phyloP scores from a whole-genome alignment of 2,329 filamentous ascomycete species.

The Fusarium nisikadoi region DNA sequence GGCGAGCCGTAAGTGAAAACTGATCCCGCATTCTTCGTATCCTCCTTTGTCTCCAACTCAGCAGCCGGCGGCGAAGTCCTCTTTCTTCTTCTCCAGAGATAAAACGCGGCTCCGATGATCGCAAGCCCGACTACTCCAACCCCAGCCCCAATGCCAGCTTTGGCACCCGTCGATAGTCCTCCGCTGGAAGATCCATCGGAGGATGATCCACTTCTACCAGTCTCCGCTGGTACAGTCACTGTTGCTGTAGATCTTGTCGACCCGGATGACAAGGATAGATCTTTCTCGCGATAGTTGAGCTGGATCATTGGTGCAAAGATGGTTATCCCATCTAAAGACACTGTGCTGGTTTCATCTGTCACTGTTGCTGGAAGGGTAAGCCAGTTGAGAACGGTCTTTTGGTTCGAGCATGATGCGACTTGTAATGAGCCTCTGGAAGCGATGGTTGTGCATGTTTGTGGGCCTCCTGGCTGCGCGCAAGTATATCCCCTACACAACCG shows the following conservation, averaged over 20 bases:
- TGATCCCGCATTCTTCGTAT: neutral
- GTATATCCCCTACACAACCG: no score
- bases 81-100: neutral
- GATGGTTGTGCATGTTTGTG: neutral
- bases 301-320: slow-evolving; percentile 9
- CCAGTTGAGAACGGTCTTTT: neutral
- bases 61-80: accelerated
- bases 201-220: neutral
- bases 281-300: neutral
- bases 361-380: neutral
- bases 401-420: neutral
- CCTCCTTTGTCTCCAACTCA: neutral
- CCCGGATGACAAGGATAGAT: neutral
- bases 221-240: neutral
- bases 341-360: neutral
- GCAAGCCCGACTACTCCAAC: neutral
- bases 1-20: neutral
- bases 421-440: neutral
- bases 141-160: neutral
- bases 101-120: neutral
- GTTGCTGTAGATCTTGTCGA: neutral
- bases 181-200: neutral
- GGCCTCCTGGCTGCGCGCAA: neutral
- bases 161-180: neutral
- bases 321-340: neutral